phyloP scores from a whole-genome alignment of 441 rosid genomes.

The Gossypium schwendimanii region DNA sequence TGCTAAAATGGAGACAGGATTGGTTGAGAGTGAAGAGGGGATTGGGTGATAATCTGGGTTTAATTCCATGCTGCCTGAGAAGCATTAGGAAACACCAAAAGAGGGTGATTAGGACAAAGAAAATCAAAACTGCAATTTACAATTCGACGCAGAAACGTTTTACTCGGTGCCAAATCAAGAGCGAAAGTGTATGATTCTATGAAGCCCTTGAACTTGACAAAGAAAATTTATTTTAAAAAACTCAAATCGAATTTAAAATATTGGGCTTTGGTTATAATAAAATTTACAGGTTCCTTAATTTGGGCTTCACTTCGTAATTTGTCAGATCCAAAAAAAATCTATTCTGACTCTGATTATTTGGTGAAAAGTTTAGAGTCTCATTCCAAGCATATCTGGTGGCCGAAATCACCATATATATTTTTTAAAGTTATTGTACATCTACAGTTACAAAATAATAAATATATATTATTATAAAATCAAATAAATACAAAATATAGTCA shows the following conservation, averaged over 20 bases:
- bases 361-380: no score
- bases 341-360: background rate
- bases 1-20: conserved; percentile 17
- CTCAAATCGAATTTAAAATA: background rate
- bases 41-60: conserved; percentile 17
- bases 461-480: no score
- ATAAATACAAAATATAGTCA: no score
- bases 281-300: background rate
- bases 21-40: conserved; percentile 15
- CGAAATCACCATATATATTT: no score
- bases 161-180: background rate
- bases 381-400: no score
- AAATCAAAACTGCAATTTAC: background rate
- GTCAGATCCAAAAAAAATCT: background rate
- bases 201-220: background rate
- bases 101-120: background rate
- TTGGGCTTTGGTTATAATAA: background rate
- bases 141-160: background rate
- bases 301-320: background rate
- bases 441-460: no score
- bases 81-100: background rate
- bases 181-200: background rate
- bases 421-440: no score
- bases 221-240: background rate
- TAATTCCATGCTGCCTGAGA: conserved; percentile 27